These are phyloP conservation scores for Cyclotella distinguenda DNA, from an alignment of 108 stramenopile species.

Conservation along the genomic window DNA sequence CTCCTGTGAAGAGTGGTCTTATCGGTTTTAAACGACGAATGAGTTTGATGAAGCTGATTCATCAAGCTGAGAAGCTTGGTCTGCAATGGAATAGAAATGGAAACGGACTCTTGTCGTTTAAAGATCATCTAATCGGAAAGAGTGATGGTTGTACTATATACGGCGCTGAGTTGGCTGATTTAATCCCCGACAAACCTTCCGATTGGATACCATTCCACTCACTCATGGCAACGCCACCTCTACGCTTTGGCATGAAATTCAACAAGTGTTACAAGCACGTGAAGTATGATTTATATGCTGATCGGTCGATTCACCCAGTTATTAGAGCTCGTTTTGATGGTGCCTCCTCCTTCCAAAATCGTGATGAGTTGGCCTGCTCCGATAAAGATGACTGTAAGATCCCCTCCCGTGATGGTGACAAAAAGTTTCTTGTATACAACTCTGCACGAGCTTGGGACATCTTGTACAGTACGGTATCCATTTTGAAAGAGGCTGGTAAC, in stretches of 20 bases:
- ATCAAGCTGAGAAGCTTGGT: constrained; percentile 72
- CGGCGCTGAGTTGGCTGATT: constrained; percentile 51
- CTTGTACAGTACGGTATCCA: constrained; percentile 45
- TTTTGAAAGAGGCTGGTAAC: constrained; percentile 77
- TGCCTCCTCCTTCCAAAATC: not conserved
- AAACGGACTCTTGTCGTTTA: constrained; percentile 60
- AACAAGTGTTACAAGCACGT: constrained; percentile 50
- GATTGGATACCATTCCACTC: constrained; percentile 76
- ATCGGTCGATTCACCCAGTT: constrained; percentile 19
- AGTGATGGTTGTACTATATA: constrained; percentile 13
- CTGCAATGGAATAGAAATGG: constrained; percentile 28
- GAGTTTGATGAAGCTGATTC: constrained; percentile 57
- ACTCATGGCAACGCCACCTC: constrained; percentile 43
- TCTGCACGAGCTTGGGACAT: constrained; percentile 44
- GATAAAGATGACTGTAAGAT: not conserved
- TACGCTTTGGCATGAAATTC: constrained; percentile 43
- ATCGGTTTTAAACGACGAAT: constrained; percentile 54
- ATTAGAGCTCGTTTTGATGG: not conserved
- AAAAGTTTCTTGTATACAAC: constrained; percentile 1
- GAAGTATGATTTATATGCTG: constrained; percentile 21
- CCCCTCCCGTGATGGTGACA: not conserved
- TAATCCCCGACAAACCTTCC: constrained; percentile 70
- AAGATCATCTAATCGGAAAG: constrained; percentile 13
- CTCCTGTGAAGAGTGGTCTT: constrained; percentile 60
- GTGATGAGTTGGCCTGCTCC: not conserved